Conservation (phyloP, 371 early-diverging fungal species). For the Syncephalis fuscata region DNA sequence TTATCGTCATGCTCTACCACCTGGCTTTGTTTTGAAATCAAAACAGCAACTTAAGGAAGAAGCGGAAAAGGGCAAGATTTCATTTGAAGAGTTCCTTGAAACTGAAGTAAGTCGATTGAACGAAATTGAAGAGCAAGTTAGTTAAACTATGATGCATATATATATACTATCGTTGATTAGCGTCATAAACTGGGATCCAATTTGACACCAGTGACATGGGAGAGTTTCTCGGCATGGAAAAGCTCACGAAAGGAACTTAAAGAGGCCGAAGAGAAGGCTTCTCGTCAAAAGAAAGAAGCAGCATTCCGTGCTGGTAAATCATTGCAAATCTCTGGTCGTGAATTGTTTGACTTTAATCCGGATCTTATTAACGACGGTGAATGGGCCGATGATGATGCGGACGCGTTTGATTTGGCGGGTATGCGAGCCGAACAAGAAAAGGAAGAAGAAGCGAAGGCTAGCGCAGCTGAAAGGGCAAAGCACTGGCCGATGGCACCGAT, state of each 20-base stretch:
- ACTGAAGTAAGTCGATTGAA: conserved; percentile 51
- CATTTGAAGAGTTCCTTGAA: conserved; percentile 93
- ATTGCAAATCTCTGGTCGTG: conserved; percentile 88
- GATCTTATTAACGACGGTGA: conserved; percentile 58
- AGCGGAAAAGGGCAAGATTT: conserved; percentile 65
- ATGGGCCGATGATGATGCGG: conserved; percentile 47
- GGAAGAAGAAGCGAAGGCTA: conserved; percentile 7
- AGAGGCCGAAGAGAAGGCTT: conserved; percentile 48
- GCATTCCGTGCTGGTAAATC: conserved; percentile 85
- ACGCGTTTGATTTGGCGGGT: conserved; percentile 35
- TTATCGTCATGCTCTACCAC: conserved; percentile 94
- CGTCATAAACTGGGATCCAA: conserved; percentile 88
- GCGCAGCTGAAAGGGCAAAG: background rate
- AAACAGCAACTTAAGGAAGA: conserved; percentile 58
- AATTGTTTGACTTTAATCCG: conserved; percentile 96
- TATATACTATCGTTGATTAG: too few species aligned
- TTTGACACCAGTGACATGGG: conserved; percentile 92
- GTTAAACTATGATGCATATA: too few species aligned
- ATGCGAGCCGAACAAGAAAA: conserved; percentile 19
- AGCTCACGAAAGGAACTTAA: conserved; percentile 56
- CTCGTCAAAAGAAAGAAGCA: conserved; percentile 68
- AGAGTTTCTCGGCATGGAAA: conserved; percentile 94
- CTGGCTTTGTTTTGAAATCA: conserved; percentile 90
- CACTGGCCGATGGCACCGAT: background rate
- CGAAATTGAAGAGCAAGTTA: too few species aligned